Percentiles rank a stretch among this genome's conserved stretches.
Conservation (phyloP, 2,329 filamentous ascomycete species). For the Ceratocystis huliohia region DNA sequence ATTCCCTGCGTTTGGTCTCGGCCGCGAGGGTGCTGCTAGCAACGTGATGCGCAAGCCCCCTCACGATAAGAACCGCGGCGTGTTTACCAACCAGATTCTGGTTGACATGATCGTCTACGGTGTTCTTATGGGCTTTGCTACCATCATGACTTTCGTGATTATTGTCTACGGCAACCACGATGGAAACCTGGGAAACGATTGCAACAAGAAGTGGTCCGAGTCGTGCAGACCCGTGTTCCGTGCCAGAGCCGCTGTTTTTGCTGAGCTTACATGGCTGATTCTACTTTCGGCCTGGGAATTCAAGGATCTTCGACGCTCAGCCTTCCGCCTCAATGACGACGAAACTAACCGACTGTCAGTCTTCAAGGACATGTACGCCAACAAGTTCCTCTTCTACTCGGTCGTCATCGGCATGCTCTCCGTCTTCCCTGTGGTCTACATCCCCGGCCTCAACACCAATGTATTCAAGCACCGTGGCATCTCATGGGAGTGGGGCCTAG, state of each 20-base stretch:
- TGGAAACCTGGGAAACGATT: conserved; percentile 45
- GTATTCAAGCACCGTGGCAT: conserved; percentile 64
- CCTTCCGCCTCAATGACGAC: conserved; percentile 53
- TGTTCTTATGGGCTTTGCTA: conserved; percentile 60
- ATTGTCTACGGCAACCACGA: conserved; percentile 44
- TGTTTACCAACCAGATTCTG: conserved; percentile 67
- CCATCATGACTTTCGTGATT: conserved; percentile 53
- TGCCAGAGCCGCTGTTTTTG: conserved; percentile 60
- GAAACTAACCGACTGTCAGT: conserved; percentile 40
- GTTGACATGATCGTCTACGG: conserved; percentile 72
- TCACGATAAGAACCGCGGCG: conserved; percentile 52
- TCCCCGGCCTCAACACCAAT: conserved; percentile 53
- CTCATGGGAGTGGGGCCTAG: conserved; percentile 62
- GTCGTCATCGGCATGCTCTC: conserved; percentile 48
- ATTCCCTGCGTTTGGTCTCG: conserved; percentile 77
- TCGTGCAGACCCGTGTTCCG: conserved; percentile 51
- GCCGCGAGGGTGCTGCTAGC: conserved; percentile 60
- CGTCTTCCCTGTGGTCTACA: conserved; percentile 58
- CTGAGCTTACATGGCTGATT: conserved; percentile 60
- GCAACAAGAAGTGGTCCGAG: conserved; percentile 47
- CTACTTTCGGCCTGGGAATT: conserved; percentile 68
- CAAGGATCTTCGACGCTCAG: conserved; percentile 56
- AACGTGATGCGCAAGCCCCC: conserved; percentile 74
- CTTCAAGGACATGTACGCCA: conserved; percentile 52
- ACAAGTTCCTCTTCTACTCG: conserved; percentile 58